Base-by-base conservation (phyloP, 1,139 yeast species). In the Lodderomyces metapsilosis region DNA sequence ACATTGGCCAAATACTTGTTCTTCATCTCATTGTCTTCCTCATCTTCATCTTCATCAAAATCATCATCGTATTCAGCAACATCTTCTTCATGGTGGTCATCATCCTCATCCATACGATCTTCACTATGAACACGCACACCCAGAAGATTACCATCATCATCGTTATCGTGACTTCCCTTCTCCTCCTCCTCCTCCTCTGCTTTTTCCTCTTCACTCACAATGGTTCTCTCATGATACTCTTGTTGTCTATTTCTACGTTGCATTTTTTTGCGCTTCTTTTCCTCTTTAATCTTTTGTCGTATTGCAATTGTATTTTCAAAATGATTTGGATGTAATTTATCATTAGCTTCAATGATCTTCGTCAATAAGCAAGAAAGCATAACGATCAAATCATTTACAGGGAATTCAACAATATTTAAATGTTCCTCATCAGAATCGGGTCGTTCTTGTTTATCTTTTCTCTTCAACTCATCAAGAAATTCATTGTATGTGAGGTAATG, bases 341-440 rank as follows among this genome's bases (percentile, higher is more conserved):
- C 98, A 63, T 92, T 92, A n/a, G 96, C 91, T 54, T 86, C 94
- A 36, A 91, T 85, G 36, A 92, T 89, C 58, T 87, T 88, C 48
- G 88, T 88, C 39, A 92, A 69, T 38, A 91, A 69, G 23, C 95
- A 85, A 20, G 96, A 80, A 37, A 92, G 72, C 97, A 92, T 91
- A 41, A 82, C 62, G 36, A 92, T 74, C 25, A 92, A 74, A 50
- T 87, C 94, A 44, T 84, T 79, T 2, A 87, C 89, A 0, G 96
- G 91, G 57, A 83, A 88, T 36, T 82, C 87, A 12, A 88, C 91
- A 42, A 91, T 87, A 58, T 88, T 88, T 45, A 87, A 69, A 52
- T 82, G 91, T 35, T 74, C 80, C 41, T 76, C 76, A 24, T 52
- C 45, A 4, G 48, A 39, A 15, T 53, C 54, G 42, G 54, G 54